Conservation (phyloP, 2,329 filamentous ascomycete species). For the Alternaria panax region DNA sequence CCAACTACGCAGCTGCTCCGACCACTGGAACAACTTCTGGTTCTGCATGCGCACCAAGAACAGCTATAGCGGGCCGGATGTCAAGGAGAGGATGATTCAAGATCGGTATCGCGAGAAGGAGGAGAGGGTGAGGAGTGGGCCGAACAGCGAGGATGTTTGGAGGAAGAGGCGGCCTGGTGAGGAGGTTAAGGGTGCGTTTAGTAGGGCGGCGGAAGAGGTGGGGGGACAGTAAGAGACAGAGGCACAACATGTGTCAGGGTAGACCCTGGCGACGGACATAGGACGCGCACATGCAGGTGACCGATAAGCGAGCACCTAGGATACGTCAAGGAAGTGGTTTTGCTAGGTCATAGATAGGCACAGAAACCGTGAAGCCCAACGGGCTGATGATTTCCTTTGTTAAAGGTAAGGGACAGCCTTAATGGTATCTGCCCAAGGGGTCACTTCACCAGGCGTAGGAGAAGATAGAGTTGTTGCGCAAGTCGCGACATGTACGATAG, state of each 20-base stretch:
- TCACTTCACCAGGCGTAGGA: neutral
- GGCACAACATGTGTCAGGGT: neutral
- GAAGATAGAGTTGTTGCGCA: neutral
- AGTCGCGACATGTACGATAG: neutral
- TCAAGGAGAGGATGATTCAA: constrained; percentile 65
- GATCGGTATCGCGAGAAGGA: constrained; percentile 73
- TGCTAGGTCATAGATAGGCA: neutral
- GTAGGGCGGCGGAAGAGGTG: constrained; percentile 20
- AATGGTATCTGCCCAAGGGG: neutral
- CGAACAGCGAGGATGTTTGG: constrained; percentile 93
- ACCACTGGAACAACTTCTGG: constrained; percentile 94
- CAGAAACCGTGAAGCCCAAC: neutral
- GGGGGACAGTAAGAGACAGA: neutral
- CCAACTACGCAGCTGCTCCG: constrained; percentile 74
- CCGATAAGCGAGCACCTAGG: neutral
- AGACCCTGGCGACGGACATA: neutral
- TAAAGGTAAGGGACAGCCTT: neutral
- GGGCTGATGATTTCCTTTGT: neutral
- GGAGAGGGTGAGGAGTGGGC: constrained; percentile 70
- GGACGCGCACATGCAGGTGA: neutral
- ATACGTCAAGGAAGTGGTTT: neutral
- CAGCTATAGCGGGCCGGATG: constrained; percentile 63
- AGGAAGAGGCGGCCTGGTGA: constrained; percentile 65
- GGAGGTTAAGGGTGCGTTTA: constrained; percentile 38
- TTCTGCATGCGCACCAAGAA: constrained; percentile 88